Base-by-base conservation (phyloP, 495 filamentous ascomycete species). In the Platismatia glauca region DNA sequence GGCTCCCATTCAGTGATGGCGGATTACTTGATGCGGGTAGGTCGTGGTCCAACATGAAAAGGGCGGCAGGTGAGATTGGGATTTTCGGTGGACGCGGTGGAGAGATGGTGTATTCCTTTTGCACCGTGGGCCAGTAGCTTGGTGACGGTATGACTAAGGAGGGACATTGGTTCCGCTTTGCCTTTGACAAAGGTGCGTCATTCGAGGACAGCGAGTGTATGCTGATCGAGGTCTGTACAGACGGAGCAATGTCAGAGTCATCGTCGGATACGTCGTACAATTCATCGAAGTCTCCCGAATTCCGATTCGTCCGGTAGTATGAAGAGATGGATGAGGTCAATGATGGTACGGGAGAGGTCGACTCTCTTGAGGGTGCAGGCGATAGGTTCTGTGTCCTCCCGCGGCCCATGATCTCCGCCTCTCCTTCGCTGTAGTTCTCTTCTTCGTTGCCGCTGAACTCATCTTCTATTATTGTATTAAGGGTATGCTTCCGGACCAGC, bases 391-490 rank as follows among this genome's bases (percentile, higher is more conserved):
- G 43, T 35, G 58, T 52, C 33, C 71, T 69, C 39, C 62, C 66
- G 31, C 59, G 50, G 50, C n/a, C 22, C 29, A 46, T 27, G 13
- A 43, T 39, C 33, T 58, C 66, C 27, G 52, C 41, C 35, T 67
- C 61, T 41, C 65, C 66, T 55, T 64, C 66, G 56, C 60, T 66
- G 16, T 46, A 64, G 67, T 63, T 59, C 29, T 67, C 64, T 38
- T 63, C 62, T 57, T 77, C 75, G 15, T 33, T 20, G 11, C 29
- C 29, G 64, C 79, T 79, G 67, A 75, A 78, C 57, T 79, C 80
- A 70, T 91, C 87, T 76, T 92, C 89, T 70, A 88, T 86, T 85
- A 92, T 90, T 64, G 88, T 87, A 89, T 92, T 90, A 89, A 92
- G 87, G 66, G 75, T 72, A 72, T 81, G 78, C 71, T 80, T 82